Evolutionary conservation across 1,284 basidiomycete genomes (phyloP).

Genomic region (Pterulicium gracile): DNA sequence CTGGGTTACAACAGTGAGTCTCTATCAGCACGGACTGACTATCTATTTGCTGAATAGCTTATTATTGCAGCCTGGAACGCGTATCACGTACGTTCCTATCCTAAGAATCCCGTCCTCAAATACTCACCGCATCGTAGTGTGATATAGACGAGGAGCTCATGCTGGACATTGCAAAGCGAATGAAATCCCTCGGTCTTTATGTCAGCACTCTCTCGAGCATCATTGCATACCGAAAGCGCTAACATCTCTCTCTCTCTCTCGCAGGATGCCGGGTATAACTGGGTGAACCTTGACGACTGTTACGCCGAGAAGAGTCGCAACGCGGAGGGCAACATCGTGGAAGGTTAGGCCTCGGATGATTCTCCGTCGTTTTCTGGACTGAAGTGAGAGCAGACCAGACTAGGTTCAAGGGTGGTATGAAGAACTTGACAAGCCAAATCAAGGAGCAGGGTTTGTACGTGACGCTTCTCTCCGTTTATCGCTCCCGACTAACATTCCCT

Average conservation of each 20-base stretch:
- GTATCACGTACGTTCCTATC: background rate
- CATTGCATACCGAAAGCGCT: background rate
- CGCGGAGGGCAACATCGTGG: slow-evolving; percentile 31
- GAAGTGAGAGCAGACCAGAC: background rate
- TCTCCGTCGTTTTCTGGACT: background rate
- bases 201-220: slow-evolving; percentile 11
- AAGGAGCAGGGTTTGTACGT: slow-evolving; percentile 41
- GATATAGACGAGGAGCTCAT: slow-evolving; percentile 34
- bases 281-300: slow-evolving; percentile 44
- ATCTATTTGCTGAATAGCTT: no score
- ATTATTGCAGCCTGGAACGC: slow-evolving; percentile 4
- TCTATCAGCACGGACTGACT: background rate
- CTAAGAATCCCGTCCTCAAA: background rate
- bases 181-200: slow-evolving; percentile 33
- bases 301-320: slow-evolving; percentile 37
- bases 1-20: slow-evolving; percentile 3
- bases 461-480: background rate
- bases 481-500: background rate
- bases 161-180: slow-evolving; percentile 25
- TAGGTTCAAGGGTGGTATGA: slow-evolving; percentile 28
- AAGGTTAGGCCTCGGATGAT: slow-evolving; percentile 14
- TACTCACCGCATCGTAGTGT: slow-evolving; percentile 20
- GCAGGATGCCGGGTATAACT: slow-evolving; percentile 37
- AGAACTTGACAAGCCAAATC: slow-evolving; percentile 35
- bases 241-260: slow-evolving; percentile 2